Evolutionary conservation across 768 basidiomycete genomes (phyloP), one percentile per base, ranked within the genome.

Genomic region (Podaxis sp.): DNA sequence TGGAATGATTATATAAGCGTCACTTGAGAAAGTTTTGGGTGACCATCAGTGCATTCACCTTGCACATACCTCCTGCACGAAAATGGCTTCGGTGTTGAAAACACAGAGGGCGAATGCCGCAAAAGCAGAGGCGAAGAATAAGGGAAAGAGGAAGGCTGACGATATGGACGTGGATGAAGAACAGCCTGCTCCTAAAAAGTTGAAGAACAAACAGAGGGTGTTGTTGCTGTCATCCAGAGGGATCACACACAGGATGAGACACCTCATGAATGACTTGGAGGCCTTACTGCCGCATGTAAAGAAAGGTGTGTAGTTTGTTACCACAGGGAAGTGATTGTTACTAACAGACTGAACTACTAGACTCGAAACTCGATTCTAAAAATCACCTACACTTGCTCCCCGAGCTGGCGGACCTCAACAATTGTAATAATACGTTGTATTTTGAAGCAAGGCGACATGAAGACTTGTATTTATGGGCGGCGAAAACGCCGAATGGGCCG

Each of bases 341-440:
- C 58, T 60, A 23, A 55, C 16, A 7, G 57, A 13, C 21, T 44
- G 53, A 44, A 28, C 13, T 4, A 38, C 23, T 67, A 99, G 97
- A 99, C 72, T 89, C 96, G 53, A 98, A 98, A 76, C 85, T 99
- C 44, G 96, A 98, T 75, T 94, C 95, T 32, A 98, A 98, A 75
- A 93, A 91, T 57, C 93, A 96, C 64, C 80, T 98, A 2, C 82
- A 91, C 65, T 85, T 98, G 40, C 79, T 99, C 28, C 97, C 97
- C 46, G 97, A 98, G 74, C 86, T 99, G 16, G 93, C 96, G 28
- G 96, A 98, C 74, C 84, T 99, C 35, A 89, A 97, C 72, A 96
- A 95, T 71, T 99, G 97, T 76, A 98, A 98, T 76, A 98, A 98
- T 70, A 82, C 95, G 3, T 78, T 99, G 18, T 99, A 97, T 77